A percentile compares a stretch with the other conserved stretches of the same genome.
These are phyloP conservation scores for Candida ipomoeae DNA, from an alignment of 805 yeast species.

Conservation along the genomic window DNA sequence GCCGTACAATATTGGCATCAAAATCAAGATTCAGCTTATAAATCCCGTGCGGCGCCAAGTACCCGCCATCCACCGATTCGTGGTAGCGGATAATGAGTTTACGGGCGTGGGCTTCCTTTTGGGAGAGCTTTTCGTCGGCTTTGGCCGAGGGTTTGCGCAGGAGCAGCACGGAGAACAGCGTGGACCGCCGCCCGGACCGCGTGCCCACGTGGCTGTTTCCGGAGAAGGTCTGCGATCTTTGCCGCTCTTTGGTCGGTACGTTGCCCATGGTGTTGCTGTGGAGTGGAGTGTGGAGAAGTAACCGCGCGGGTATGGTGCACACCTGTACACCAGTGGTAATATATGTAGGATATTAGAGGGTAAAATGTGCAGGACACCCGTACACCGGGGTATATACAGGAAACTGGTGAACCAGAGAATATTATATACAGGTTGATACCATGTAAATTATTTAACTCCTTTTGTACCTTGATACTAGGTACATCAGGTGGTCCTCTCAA, in stretches of 20 bases:
- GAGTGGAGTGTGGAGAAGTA: constrained; percentile 1
- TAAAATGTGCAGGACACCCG: no score
- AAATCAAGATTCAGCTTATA: constrained; percentile 76
- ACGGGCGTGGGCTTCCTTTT: constrained; percentile 48
- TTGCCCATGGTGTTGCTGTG: constrained; percentile 33
- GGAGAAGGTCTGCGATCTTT: constrained; percentile 20
- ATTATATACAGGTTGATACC: no score
- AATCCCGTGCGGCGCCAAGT: constrained; percentile 84
- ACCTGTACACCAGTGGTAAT: neutral
- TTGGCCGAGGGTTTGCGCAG: constrained; percentile 8
- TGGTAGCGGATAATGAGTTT: constrained; percentile 55
- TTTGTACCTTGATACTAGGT: no score
- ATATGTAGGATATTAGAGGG: no score
- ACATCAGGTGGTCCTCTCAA: no score
- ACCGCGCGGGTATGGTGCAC: neutral
- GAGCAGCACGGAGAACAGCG: constrained; percentile 12
- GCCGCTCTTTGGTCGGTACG: constrained; percentile 41
- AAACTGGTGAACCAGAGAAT: no score
- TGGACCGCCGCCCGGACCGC: constrained; percentile 12
- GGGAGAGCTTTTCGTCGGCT: constrained; percentile 48
- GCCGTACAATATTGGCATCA: constrained; percentile 67
- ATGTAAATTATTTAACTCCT: no score
- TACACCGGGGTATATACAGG: no score
- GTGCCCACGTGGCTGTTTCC: neutral
- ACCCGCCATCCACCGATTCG: constrained; percentile 92